Percentiles rank a stretch among this genome's conserved stretches.
phyloP scores from a whole-genome alignment of 441 rosid species.

The Hura crepitans region DNA sequence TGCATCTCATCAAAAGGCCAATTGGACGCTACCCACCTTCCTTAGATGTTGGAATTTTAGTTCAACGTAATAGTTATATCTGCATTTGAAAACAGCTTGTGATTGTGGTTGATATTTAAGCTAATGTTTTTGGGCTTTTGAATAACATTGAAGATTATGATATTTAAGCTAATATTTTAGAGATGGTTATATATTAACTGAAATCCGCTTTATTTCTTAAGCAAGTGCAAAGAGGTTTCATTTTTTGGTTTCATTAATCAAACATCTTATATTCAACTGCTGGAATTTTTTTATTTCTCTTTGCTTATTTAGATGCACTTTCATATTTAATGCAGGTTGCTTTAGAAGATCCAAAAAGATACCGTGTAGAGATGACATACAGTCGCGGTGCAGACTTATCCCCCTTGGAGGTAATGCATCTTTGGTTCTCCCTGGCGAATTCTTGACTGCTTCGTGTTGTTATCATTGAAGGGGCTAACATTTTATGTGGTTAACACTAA shows the following conservation, averaged over 20 bases:
- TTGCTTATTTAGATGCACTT: not conserved
- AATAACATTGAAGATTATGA: not conserved
- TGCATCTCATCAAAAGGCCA: not conserved
- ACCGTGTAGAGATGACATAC: conserved; percentile 87
- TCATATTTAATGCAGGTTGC: conserved; percentile 53
- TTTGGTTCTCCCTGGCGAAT: conserved; percentile 1
- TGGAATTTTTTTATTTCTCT: not conserved
- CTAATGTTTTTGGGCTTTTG: conserved; percentile 1
- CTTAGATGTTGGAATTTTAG: not conserved
- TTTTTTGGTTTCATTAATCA: not conserved
- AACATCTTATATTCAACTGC: not conserved
- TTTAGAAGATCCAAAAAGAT: conserved; percentile 82
- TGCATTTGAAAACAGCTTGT: not conserved
- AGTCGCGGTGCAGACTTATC: conserved; percentile 99
- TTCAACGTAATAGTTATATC: not conserved
- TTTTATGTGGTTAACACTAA: not conserved
- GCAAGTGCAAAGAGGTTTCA: not conserved
- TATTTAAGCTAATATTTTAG: too few relatives aligned
- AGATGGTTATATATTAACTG: not conserved
- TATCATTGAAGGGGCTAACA: too few relatives aligned
- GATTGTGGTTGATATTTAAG: not conserved
- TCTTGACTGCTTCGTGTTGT: not conserved
- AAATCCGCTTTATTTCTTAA: not conserved
- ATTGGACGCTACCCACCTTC: not conserved
- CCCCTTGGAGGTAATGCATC: conserved; percentile 70